Conservation (phyloP, 1,139 yeast genomes). For the Taphrina communis region DNA sequence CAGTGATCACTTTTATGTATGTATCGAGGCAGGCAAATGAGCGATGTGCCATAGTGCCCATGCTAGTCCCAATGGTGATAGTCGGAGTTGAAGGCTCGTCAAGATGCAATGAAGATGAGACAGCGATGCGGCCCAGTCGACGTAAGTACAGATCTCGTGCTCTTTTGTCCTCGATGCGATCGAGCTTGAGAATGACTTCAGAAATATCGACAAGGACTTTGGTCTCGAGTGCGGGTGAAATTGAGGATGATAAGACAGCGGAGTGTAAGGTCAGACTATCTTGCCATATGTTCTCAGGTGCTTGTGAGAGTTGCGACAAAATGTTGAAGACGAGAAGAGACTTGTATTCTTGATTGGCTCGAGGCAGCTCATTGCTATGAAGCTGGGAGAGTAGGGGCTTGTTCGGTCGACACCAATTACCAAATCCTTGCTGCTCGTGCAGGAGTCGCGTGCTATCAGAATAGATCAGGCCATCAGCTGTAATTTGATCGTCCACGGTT, state of each 20-base stretch:
- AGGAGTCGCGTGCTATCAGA: background rate
- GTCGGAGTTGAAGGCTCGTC: background rate
- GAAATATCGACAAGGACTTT: conserved; percentile 5
- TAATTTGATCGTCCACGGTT: conserved; percentile 17
- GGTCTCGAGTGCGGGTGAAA: conserved; percentile 17
- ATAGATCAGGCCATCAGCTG: conserved; percentile 26
- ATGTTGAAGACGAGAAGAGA: conserved; percentile 8
- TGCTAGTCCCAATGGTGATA: too few species aligned
- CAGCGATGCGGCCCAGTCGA: conserved; percentile 31
- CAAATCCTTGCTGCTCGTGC: conserved; percentile 1
- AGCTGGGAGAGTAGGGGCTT: conserved; percentile 2
- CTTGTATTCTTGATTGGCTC: conserved; percentile 6
- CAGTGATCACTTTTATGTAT: conserved; percentile 1
- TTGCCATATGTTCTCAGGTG: conserved; percentile 18
- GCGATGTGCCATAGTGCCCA: conserved; percentile 18
- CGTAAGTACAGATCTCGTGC: conserved; percentile 26
- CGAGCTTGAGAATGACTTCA: background rate
- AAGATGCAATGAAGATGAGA: conserved; percentile 14
- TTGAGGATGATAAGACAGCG: conserved; percentile 24
- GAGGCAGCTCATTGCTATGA: background rate
- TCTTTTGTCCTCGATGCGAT: conserved; percentile 1
- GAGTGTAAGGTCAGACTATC: conserved; percentile 25
- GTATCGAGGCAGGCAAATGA: conserved; percentile 26
- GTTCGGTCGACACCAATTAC: conserved; percentile 14
- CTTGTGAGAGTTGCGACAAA: conserved; percentile 12